Evolutionary conservation across 164 flowering plant genomes (phyloP), one percentile per base, ranked within the genome.

Genomic region (Stephania yunnanensis): DNA sequence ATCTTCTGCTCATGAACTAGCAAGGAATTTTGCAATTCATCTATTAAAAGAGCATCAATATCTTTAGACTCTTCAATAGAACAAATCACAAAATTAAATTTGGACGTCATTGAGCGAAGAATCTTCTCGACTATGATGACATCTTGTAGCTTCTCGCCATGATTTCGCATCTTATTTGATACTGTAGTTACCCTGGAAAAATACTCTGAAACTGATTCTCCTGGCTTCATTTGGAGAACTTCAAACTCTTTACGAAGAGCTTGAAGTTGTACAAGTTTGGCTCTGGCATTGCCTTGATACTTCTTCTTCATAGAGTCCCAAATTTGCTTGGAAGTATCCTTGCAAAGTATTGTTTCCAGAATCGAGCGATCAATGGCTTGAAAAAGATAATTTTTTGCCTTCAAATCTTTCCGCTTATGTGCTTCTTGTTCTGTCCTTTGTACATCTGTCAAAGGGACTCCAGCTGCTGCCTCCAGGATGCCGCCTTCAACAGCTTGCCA

Each of bases 91-190:
- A 42, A 63, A 63, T 73, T 45, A 31, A 29, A 73, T 65, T 64
- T 73, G 9, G n/a, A 10, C n/a, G 68, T 44, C 69, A 63, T 10
- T 10, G 68, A 31, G 0, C 64, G 50, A 8, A 73, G 8, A 8
- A 73, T 22, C 69, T 73, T 73, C n/a, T 73, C 75, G 10, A 73
- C 55, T 0, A 73, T 73, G 11, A 46, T 44, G 5, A 45, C 69
- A 42, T 73, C 69, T 8, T 64, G 3, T 36, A 64, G n/a, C 22
- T 63, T 42, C 5, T 73, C 69, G 7, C 75, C 70, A 6, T 25
- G 42, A n/a, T 8, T 63, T 3, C 70, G 30, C 75, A 73, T 73
- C 42, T 73, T 42, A 9, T 73, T 73, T 15, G 45, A 64, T 12
- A 72, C 19, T 1, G 52, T 3, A 36, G 48, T 46, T 29, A 19